These are phyloP conservation scores for Stereum hirsutum DNA, from an alignment of 1,284 basidiomycete species.

Conservation along the genomic window DNA sequence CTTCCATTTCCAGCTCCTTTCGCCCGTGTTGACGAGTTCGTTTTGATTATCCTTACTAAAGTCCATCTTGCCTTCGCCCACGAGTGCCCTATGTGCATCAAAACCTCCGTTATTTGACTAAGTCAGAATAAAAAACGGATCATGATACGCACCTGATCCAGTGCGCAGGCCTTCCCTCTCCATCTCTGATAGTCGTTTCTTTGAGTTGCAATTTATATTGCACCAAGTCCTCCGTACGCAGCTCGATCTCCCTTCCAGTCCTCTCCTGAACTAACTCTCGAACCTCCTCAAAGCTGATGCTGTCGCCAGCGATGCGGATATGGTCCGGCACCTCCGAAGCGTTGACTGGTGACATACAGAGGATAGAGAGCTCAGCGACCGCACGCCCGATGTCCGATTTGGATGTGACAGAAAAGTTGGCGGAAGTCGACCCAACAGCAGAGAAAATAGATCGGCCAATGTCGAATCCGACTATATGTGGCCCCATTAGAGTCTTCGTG, in stretches of 20 bases:
- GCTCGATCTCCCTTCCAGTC: not conserved
- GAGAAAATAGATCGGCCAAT: not conserved
- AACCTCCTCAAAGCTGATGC: not conserved
- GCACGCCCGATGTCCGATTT: not conserved
- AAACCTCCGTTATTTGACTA: not conserved
- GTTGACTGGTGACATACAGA: not conserved
- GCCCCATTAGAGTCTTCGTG: not conserved
- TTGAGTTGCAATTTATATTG: not conserved
- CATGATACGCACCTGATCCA: not conserved
- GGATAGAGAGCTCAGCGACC: not conserved
- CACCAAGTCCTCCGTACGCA: not conserved
- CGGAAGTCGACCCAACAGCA: not conserved
- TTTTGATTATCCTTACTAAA: not conserved
- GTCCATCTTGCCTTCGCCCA: not conserved
- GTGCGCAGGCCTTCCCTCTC: not conserved
- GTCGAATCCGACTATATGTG: not conserved
- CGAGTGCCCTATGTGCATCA: not conserved
- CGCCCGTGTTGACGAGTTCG: not conserved
- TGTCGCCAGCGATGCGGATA: not conserved
- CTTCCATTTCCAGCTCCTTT: constrained; percentile 1
- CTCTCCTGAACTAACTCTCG: not conserved
- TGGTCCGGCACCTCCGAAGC: not conserved
- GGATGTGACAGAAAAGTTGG: not conserved
- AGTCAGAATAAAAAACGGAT: not conserved
- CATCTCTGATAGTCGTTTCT: not conserved